Evolutionary conservation across 345 rosid genomes (phyloP).

Genomic region (Erysimum cheiranthoides): DNA sequence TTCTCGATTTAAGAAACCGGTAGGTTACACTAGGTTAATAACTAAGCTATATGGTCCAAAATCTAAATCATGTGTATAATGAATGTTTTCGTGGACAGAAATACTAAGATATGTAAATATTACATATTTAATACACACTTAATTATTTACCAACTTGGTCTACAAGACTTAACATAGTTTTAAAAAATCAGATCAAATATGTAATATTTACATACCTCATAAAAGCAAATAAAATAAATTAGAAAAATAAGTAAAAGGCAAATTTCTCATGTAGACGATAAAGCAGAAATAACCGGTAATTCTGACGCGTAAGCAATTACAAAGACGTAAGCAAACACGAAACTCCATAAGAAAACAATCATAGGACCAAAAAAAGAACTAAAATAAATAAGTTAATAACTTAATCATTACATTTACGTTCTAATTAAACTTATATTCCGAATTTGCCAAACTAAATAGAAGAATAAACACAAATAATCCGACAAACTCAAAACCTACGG

Average conservation of each 20-base stretch:
- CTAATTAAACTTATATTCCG: not conserved
- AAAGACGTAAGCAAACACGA: slow-evolving; percentile 42
- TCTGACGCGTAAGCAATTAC: slow-evolving; percentile 39
- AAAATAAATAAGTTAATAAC: not conserved
- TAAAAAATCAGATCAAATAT: slow-evolving; percentile 16
- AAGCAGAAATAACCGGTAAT: slow-evolving; percentile 36
- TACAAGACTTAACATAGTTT: slow-evolving; percentile 32
- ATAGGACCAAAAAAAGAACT: slow-evolving; percentile 1
- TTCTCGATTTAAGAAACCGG: slow-evolving; percentile 19
- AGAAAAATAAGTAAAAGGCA: slow-evolving; percentile 20
- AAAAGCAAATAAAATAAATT: slow-evolving; percentile 15
- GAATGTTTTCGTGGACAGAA: slow-evolving; percentile 25
- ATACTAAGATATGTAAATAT: slow-evolving; percentile 13
- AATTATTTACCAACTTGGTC: slow-evolving; percentile 15
- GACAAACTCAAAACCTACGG: not conserved
- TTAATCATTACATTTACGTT: slow-evolving; percentile 25
- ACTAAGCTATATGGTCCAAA: slow-evolving; percentile 13
- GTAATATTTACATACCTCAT: slow-evolving; percentile 20
- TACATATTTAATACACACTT: slow-evolving; percentile 14
- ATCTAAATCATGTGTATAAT: slow-evolving; percentile 27
- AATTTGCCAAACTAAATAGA: not conserved
- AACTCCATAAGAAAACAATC: slow-evolving; percentile 39
- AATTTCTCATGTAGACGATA: slow-evolving; percentile 8
- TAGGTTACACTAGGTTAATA: slow-evolving; percentile 27
- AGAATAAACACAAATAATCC: not conserved